phyloP scores from a whole-genome alignment of 139 green algal genomes.

The Limnomonas spitsbergensis region DNA sequence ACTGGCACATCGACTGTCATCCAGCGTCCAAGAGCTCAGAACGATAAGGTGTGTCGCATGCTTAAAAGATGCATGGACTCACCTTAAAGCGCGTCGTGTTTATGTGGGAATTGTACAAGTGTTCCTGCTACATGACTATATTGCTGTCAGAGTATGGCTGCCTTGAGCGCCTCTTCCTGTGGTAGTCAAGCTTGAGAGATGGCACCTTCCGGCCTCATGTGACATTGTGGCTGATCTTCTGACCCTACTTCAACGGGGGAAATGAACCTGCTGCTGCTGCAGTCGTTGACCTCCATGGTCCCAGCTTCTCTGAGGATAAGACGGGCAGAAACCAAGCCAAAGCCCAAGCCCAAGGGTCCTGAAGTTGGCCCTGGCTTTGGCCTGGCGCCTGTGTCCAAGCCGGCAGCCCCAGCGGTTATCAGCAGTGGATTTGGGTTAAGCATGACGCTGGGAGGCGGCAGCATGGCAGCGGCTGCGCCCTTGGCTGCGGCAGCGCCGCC shows the following conservation, averaged over 20 bases:
- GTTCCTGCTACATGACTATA: no score
- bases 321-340: slow-evolving; percentile 41
- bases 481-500: slow-evolving; percentile 7
- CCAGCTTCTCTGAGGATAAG: slow-evolving; percentile 65
- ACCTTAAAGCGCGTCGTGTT: no score
- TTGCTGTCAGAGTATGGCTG: no score
- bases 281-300: slow-evolving; percentile 43
- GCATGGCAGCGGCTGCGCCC: no score
- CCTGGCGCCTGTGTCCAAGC: slow-evolving; percentile 38
- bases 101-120: no score
- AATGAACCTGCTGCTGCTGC: no score
- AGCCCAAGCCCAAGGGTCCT: background rate
- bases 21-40: slow-evolving; percentile 63
- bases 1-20: slow-evolving; percentile 69
- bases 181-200: no score
- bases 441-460: background rate
- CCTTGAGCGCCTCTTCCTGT: no score
- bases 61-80: no score
- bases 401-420: slow-evolving; percentile 10
- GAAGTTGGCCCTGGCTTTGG: slow-evolving; percentile 48
- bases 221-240: no score
- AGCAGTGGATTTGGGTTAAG: slow-evolving; percentile 2
- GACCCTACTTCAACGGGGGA: no score
- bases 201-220: no score
- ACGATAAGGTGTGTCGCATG: slow-evolving; percentile 49